Conservation (phyloP, 2,329 filamentous ascomycete genomes). For the Diaporthe vexans region DNA sequence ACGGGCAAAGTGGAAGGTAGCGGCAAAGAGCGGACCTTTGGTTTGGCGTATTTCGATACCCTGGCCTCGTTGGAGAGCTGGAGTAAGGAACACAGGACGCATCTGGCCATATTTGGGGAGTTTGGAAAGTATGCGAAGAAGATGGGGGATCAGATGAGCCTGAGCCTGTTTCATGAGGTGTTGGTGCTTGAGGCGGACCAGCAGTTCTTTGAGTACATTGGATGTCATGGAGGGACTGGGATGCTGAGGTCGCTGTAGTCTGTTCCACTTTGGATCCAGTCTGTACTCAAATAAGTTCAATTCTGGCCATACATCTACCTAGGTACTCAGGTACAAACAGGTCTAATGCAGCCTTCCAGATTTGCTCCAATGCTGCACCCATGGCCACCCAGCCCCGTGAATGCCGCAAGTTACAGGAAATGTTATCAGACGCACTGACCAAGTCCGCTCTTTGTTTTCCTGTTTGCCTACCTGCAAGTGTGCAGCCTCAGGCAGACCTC, state of each 20-base stretch:
- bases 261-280: too few species aligned
- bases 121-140: conserved; percentile 56
- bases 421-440: too few species aligned
- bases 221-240: conserved; percentile 50
- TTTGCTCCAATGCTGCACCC: too few species aligned
- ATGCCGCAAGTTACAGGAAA: too few species aligned
- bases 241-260: neutral
- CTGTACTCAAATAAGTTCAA: too few species aligned
- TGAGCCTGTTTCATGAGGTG: conserved; percentile 58
- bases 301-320: too few species aligned
- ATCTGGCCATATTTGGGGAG: conserved; percentile 57
- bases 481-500: neutral
- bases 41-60: conserved; percentile 58
- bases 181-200: conserved; percentile 55
- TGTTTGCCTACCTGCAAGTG: neutral
- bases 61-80: conserved; percentile 55
- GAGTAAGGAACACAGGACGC: conserved; percentile 56
- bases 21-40: conserved; percentile 54
- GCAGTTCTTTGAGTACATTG: conserved; percentile 59
- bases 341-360: too few species aligned
- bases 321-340: too few species aligned
- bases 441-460: neutral
- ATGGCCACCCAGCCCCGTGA: too few species aligned
- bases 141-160: conserved; percentile 52
- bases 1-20: conserved; percentile 30